Evolutionary conservation across 2,329 filamentous ascomycete species (phyloP).

Genomic region (Aphanocladium album): DNA sequence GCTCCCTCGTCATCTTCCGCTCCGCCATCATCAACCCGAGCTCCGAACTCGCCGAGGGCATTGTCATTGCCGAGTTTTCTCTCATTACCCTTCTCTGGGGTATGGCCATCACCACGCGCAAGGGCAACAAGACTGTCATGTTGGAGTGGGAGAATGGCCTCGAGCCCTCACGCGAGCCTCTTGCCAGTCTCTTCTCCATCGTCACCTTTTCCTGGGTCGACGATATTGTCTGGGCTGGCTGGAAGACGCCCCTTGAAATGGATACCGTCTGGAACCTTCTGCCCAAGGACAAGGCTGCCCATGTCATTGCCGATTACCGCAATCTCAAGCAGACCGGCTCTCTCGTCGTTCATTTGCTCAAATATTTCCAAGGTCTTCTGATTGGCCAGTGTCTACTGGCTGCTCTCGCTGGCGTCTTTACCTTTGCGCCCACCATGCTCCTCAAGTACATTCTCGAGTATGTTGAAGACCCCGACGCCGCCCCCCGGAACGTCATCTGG

Average conservation of each 20-base stretch:
- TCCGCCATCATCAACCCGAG: constrained; percentile 75
- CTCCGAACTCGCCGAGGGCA: constrained; percentile 54
- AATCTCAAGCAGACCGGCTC: constrained; percentile 76
- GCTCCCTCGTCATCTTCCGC: constrained; percentile 72
- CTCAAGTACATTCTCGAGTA: constrained; percentile 90
- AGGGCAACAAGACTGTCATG: constrained; percentile 84
- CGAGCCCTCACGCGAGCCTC: constrained; percentile 78
- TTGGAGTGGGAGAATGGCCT: constrained; percentile 86
- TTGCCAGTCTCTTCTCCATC: constrained; percentile 83
- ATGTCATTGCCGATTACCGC: constrained; percentile 76
- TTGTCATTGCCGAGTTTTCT: constrained; percentile 69
- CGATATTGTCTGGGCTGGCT: constrained; percentile 81
- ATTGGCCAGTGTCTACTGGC: constrained; percentile 77
- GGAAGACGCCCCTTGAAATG: constrained; percentile 77
- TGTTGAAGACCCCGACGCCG: constrained; percentile 73
- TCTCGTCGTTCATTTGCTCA: constrained; percentile 73
- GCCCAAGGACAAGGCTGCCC: constrained; percentile 79
- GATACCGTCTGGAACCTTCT: constrained; percentile 87
- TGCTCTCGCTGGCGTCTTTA: constrained; percentile 72
- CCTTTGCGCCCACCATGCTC: constrained; percentile 86
- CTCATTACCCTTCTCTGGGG: constrained; percentile 68
- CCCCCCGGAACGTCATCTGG: constrained; percentile 86
- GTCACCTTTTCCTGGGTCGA: constrained; percentile 91
- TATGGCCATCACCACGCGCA: constrained; percentile 76
- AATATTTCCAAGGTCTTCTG: constrained; percentile 75